Evolutionary conservation across 2,329 filamentous ascomycete species (phyloP), one percentile per base, ranked within the genome.

Genomic region (Colletotrichum sidae): DNA sequence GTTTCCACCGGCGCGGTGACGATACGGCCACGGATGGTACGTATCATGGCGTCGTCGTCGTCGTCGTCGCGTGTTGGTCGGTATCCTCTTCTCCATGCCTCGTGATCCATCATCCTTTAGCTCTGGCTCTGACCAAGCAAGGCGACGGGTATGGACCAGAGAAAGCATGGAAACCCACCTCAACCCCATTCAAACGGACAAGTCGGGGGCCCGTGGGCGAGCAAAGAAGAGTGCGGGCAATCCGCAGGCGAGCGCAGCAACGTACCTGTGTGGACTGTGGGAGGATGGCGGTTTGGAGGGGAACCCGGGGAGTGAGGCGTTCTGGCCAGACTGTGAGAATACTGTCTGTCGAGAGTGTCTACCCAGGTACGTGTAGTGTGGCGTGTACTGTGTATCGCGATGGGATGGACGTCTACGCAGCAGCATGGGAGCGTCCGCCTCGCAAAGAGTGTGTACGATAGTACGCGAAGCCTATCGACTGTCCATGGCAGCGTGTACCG

Each of bases 141-240:
- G 35, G 15, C 55, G 35, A 12, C 53, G 25, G 25, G 25, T 25
- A 46, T 17, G 44, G 44, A 25, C 44, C 10, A 8, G 25, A 25
- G 25, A 25, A 25, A 6, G 38, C 38, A 41, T 9, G 38, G 8
- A n/a, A 46, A 15, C 34, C 51, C 55, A 55, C 42, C 12, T 12
- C 42, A 25, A 25, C 25, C 25, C 25, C 25, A 5, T 25, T 25
- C 57, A 56, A 56, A 55, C 62, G 57, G 55, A 54, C 51, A 55
- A 65, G 62, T 65, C 62, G 63, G 63, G 63, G 63, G 63, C 63
- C 63, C 63, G 52, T 66, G 63, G 63, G 63, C 60, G 57, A 61
- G 34, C 41, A 55, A 63, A n/a, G 12, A 56, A 66, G 49, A 52
- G 58, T 57, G 58, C 45, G 63, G 58, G 63, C 55, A 41, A 50